Evolutionary conservation across 768 basidiomycete genomes (phyloP).

Genomic region (Hypholoma sublateritium): DNA sequence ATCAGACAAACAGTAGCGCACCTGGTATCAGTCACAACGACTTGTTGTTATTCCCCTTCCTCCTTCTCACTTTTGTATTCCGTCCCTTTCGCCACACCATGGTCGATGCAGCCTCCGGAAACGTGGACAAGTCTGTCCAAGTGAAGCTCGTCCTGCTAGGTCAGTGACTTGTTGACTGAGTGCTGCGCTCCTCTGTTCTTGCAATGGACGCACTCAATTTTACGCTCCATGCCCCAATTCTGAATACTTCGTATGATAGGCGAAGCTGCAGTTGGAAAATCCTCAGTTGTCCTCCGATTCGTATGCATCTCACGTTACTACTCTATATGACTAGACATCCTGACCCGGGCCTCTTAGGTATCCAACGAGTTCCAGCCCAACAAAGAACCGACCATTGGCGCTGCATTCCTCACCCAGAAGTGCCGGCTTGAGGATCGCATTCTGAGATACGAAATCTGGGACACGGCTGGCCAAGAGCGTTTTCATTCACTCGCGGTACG

Average conservation of each 20-base stretch:
- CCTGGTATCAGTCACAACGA: constrained; percentile 16
- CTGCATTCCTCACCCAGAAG: constrained; percentile 94
- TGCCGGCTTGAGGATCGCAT: constrained; percentile 94
- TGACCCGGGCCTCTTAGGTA: constrained; percentile 48
- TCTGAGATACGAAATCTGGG: constrained; percentile 96
- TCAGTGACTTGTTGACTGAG: constrained; percentile 26
- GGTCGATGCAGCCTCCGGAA: constrained; percentile 74
- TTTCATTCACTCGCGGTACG: constrained; percentile 95
- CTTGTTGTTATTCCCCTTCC: constrained; percentile 3
- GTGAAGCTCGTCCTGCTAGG: constrained; percentile 97
- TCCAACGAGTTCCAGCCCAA: constrained; percentile 98
- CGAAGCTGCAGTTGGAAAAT: constrained; percentile 98
- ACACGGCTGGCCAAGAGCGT: constrained; percentile 93
- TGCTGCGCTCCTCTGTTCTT: background rate
- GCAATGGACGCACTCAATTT: constrained; percentile 1
- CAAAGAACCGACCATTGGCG: constrained; percentile 98
- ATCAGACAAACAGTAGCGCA: constrained; percentile 22
- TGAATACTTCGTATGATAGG: constrained; percentile 45
- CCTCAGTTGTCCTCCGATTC: constrained; percentile 96
- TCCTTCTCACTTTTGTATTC: constrained; percentile 1
- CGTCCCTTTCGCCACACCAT: constrained; percentile 35
- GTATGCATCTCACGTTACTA: constrained; percentile 43
- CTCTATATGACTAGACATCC: constrained; percentile 2
- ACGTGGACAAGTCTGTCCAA: constrained; percentile 88
- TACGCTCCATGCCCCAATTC: constrained; percentile 10